phyloP scores from a whole-genome alignment of 2,329 filamentous ascomycete genomes.

The Fusarium ambrosium region DNA sequence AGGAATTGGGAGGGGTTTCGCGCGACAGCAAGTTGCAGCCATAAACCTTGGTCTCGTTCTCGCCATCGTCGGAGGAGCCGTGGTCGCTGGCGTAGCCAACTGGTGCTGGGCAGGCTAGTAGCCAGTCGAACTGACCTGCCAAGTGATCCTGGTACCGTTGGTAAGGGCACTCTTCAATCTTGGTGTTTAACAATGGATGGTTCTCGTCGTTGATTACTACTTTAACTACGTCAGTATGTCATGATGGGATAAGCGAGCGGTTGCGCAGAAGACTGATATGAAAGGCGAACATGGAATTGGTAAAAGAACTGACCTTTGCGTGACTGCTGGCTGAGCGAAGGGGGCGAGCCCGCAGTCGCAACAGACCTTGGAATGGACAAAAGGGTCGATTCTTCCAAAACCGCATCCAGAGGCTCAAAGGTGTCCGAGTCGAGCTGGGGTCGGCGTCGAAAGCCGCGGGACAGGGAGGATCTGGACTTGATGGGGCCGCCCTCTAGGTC shows the following conservation, averaged over 20 bases:
- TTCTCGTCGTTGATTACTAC: constrained; percentile 20
- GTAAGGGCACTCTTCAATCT: constrained; percentile 41
- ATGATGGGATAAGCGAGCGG: not conserved
- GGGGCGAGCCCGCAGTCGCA: constrained; percentile 10
- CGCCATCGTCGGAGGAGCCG: constrained; percentile 25
- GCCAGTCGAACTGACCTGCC: constrained; percentile 65
- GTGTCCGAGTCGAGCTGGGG: constrained; percentile 49
- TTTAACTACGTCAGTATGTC: constrained; percentile 27
- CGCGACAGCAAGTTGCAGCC: constrained; percentile 67
- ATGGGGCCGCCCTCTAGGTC: constrained; percentile 21
- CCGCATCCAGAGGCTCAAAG: constrained; percentile 52
- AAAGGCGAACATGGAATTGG: not conserved
- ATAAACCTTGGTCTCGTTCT: constrained; percentile 53
- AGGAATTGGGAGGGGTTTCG: constrained; percentile 41
- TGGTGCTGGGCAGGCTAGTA: constrained; percentile 57
- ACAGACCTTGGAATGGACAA: constrained; percentile 15
- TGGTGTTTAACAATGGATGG: constrained; percentile 46
- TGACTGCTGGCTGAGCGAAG: constrained; percentile 3
- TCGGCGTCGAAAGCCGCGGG: constrained; percentile 48
- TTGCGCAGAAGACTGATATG: not conserved
- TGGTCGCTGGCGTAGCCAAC: constrained; percentile 40
- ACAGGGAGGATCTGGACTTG: constrained; percentile 31
- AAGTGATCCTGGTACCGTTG: constrained; percentile 59
- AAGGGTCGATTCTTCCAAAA: constrained; percentile 48
- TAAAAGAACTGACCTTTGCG: constrained; percentile 35